Evolutionary conservation across 352 stramenopile genomes (phyloP), one percentile per base, ranked within the genome.

Genomic region (Phytophthora sp.): DNA sequence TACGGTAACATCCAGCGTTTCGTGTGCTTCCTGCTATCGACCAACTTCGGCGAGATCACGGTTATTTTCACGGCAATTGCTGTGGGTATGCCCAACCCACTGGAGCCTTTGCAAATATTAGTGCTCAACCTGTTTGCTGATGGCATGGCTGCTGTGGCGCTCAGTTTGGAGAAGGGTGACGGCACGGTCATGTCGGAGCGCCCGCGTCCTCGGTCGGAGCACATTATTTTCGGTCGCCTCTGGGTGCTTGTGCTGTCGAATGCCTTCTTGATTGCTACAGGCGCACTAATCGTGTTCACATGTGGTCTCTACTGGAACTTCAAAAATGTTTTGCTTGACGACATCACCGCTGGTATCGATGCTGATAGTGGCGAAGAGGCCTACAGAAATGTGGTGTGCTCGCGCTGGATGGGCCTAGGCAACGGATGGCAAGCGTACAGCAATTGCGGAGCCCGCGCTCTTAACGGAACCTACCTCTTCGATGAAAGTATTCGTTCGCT

Each of bases 41-140:
- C 98, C 4, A 99, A 99, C 70, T 96, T 99, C 56, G 94, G 94
- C 5, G 96, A 97, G 17, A 88, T 99, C 37, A 90, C 84, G 21
- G 75, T 98, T 24, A 89, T 92, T 44, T 89, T 88, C 38, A 68
- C 78, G 4, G 74, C 81, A 0, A 92, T 88, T 13, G 80, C 79
- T 1, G 64, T 79, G 4, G 83, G 79, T n/a, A 88, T 92, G 77
- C 79, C 81, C 0, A 88, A 86, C 38, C 96, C 96, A 15, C 58
- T 99, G 23, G 98, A 97, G 59, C 92, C 96, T 17, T 77, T 99
- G 5, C 97, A 98, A 79, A 98, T 99, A 81, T 63, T 99, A 28
- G 97, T 97, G 85, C 82, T 99, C 11, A 99, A 99, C 72, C 74
- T 99, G n/a, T 98, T 99, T 70, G 98, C 98, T 70, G 96, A 99